Percentiles rank a stretch among this genome's conserved stretches.
These are phyloP conservation scores for Aspergillus quadricinctus DNA, from an alignment of 2,329 filamentous ascomycete species.

Conservation along the genomic window DNA sequence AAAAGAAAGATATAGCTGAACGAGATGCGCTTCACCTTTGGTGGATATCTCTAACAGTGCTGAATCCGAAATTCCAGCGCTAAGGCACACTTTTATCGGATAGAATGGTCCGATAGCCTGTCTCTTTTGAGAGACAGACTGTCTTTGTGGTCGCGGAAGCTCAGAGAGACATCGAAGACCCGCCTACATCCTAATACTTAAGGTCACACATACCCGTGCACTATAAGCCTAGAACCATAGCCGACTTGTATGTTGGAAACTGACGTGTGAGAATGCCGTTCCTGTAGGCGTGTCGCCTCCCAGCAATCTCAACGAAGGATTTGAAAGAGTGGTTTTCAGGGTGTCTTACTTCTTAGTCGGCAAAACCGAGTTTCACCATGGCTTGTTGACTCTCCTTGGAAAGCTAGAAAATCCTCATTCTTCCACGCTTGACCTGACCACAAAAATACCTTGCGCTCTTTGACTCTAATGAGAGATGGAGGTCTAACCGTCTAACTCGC, in stretches of 20 bases:
- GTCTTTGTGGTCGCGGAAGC: not conserved
- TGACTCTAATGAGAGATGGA: not conserved
- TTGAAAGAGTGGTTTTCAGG: not conserved
- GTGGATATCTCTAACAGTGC: not conserved
- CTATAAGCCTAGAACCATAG: not conserved
- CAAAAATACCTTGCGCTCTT: not conserved
- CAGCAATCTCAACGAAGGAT: not conserved
- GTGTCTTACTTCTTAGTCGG: not conserved
- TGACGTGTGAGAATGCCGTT: not conserved
- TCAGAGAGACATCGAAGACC: not conserved
- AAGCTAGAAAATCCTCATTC: not conserved
- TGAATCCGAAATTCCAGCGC: not conserved
- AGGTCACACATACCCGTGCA: not conserved
- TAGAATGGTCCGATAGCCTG: too few species aligned
- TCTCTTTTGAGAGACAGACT: not conserved
- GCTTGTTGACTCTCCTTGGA: too few species aligned
- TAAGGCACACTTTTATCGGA: not conserved
- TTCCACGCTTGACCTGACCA: not conserved
- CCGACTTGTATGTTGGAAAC: too few species aligned
- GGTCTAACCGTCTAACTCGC: not conserved
- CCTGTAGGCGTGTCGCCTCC: not conserved
- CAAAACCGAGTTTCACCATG: not conserved
- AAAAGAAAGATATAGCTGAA: not conserved
- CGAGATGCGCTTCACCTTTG: not conserved
- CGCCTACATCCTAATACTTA: not conserved